Evolutionary conservation across 345 rosid genomes (phyloP).

Genomic region (Luvunga scandens): DNA sequence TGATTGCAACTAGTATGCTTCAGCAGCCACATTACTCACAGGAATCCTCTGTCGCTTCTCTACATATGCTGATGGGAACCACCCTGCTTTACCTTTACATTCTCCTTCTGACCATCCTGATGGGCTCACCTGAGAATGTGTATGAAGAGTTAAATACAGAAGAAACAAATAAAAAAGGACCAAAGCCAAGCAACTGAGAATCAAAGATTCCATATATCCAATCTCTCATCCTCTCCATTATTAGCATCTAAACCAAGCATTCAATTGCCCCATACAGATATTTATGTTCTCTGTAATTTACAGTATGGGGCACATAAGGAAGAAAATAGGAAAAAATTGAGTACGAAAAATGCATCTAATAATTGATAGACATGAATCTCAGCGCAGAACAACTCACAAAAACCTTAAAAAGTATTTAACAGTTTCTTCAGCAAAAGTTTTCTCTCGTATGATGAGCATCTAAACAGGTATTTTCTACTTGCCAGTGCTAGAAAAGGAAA

Average conservation of each 20-base stretch:
- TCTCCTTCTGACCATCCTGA: slow-evolving; percentile 98
- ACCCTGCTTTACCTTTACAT: slow-evolving; percentile 90
- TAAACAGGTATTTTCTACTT: not conserved
- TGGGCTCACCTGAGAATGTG: slow-evolving; percentile 54
- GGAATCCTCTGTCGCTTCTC: slow-evolving; percentile 91
- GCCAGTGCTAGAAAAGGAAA: not conserved
- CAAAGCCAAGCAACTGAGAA: not conserved
- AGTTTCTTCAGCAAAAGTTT: not conserved
- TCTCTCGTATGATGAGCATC: not conserved
- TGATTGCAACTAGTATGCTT: slow-evolving; percentile 38
- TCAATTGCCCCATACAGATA: not conserved
- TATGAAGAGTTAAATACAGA: not conserved
- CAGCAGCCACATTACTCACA: slow-evolving; percentile 37
- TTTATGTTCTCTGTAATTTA: not conserved
- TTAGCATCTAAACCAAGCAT: not conserved
- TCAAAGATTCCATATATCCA: not conserved
- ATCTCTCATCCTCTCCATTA: not conserved
- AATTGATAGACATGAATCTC: not conserved
- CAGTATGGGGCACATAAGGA: not conserved
- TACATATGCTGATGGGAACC: slow-evolving; percentile 86
- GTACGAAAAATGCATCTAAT: not conserved
- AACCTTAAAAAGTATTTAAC: not conserved
- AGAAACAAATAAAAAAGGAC: not conserved
- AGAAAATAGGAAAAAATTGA: not conserved
- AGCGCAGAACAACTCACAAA: not conserved